Evolutionary conservation across 2,329 filamentous ascomycete species (phyloP).

Genomic region (Lachnellula suecica): DNA sequence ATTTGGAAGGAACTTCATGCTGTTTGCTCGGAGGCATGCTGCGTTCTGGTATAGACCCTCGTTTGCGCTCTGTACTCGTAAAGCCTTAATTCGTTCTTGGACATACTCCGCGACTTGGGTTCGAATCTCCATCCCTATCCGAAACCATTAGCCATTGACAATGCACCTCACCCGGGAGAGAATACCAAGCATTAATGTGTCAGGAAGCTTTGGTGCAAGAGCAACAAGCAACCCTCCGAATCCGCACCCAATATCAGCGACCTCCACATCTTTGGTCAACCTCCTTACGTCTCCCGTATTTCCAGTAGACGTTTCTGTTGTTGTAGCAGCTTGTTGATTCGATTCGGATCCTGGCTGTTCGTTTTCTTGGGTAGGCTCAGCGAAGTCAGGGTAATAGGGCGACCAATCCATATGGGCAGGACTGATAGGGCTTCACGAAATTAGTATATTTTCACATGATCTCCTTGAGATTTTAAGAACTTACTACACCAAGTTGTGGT

Average conservation of each 20-base stretch:
- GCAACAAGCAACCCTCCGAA: conserved; percentile 91
- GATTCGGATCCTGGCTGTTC: conserved; percentile 6
- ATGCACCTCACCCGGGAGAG: conserved; percentile 10
- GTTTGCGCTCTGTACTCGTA: conserved; percentile 64
- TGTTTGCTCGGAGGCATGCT: conserved; percentile 85
- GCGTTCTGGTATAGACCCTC: conserved; percentile 75
- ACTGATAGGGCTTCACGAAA: conserved; percentile 62
- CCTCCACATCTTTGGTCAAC: conserved; percentile 72
- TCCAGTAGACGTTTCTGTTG: neutral
- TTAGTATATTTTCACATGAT: conserved; percentile 20
- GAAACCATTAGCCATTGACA: conserved; percentile 10
- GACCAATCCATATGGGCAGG: conserved; percentile 93
- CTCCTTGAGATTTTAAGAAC: no score
- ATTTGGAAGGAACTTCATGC: conserved; percentile 99
- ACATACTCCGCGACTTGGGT: conserved; percentile 89
- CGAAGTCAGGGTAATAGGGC: conserved; percentile 74
- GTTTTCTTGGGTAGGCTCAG: conserved; percentile 35
- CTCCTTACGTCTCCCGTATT: conserved; percentile 28
- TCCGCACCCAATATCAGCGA: conserved; percentile 96
- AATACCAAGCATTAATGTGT: conserved; percentile 79
- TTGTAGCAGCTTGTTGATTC: neutral
- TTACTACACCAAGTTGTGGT: conserved; percentile 87
- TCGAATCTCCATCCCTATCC: conserved; percentile 84
- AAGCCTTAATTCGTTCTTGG: conserved; percentile 78
- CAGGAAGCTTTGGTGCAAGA: conserved; percentile 76